Evolutionary conservation across 495 filamentous ascomycete species (phyloP).

Genomic region (Talaromyces proteolyticus): DNA sequence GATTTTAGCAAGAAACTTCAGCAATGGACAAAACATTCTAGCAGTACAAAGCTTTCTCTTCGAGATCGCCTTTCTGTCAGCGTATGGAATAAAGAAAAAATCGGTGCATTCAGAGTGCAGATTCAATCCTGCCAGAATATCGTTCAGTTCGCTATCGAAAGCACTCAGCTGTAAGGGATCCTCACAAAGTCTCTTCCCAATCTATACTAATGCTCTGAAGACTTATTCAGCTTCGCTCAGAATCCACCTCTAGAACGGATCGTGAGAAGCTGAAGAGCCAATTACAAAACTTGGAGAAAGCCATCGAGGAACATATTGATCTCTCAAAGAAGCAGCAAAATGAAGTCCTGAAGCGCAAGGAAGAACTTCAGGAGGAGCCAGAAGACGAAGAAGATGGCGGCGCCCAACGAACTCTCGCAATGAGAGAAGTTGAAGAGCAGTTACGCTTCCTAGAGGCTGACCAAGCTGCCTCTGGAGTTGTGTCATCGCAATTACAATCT

Average conservation of each 20-base stretch:
- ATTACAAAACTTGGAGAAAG: constrained; percentile 4
- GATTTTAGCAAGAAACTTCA: background rate
- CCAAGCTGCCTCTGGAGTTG: constrained; percentile 1
- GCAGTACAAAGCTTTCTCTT: background rate
- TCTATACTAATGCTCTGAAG: constrained; percentile 5
- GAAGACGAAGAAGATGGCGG: constrained; percentile 6
- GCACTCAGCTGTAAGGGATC: constrained; percentile 4
- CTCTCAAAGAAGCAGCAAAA: constrained; percentile 1
- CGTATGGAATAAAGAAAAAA: constrained; percentile 3
- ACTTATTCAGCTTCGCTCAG: constrained; percentile 5
- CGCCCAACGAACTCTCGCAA: constrained; percentile 2
- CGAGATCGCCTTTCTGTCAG: constrained; percentile 4
- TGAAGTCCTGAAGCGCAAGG: constrained; percentile 4
- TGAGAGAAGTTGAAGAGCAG: constrained; percentile 6
- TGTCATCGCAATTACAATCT: constrained; percentile 4
- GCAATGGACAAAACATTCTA: constrained; percentile 6
- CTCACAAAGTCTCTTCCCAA: background rate
- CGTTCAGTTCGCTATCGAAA: constrained; percentile 4
- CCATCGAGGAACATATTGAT: constrained; percentile 4
- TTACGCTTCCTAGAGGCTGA: constrained; percentile 4
- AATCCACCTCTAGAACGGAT: background rate
- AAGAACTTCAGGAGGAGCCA: constrained; percentile 6
- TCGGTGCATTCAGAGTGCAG: background rate
- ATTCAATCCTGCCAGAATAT: constrained; percentile 2
- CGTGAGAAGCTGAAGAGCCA: constrained; percentile 1